Evolutionary conservation across 495 filamentous ascomycete species (phyloP).

Genomic region (Podospora australis): DNA sequence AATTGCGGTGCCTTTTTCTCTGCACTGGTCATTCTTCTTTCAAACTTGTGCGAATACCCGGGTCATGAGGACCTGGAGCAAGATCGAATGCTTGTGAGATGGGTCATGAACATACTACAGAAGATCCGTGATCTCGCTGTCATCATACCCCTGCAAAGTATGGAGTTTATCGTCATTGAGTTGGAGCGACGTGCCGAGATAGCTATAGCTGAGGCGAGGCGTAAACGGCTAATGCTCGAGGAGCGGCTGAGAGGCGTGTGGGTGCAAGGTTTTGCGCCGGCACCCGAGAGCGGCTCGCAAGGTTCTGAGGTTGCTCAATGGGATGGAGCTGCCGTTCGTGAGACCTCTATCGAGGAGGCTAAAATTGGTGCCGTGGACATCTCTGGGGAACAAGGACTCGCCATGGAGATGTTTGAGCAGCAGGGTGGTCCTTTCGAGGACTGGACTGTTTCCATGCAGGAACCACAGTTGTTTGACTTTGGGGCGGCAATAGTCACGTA

Average conservation of each 20-base stretch:
- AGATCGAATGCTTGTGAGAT: slow-evolving; percentile 17
- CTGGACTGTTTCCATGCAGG: no score
- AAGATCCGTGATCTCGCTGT: slow-evolving; percentile 17
- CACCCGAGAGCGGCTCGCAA: no score
- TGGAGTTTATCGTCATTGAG: slow-evolving; percentile 15
- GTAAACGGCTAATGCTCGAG: neutral
- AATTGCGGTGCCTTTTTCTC: slow-evolving; percentile 26
- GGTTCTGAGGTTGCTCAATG: no score
- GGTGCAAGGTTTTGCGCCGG: no score
- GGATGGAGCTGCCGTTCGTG: no score
- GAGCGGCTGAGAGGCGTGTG: neutral
- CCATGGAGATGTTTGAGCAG: no score
- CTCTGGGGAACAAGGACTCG: no score
- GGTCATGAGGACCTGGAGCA: slow-evolving; percentile 11
- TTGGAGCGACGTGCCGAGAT: slow-evolving; percentile 12
- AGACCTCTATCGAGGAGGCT: no score
- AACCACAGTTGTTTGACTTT: no score
- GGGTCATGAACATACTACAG: slow-evolving; percentile 13
- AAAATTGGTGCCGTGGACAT: no score
- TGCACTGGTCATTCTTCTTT: slow-evolving; percentile 22
- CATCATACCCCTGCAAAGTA: slow-evolving; percentile 14
- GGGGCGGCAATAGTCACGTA: no score
- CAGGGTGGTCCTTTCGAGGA: no score
- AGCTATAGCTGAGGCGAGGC: slow-evolving; percentile 10
- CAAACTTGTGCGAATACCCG: slow-evolving; percentile 23